Evolutionary conservation across 306 rosid species (phyloP).

Genomic region (Vigna mungo): DNA sequence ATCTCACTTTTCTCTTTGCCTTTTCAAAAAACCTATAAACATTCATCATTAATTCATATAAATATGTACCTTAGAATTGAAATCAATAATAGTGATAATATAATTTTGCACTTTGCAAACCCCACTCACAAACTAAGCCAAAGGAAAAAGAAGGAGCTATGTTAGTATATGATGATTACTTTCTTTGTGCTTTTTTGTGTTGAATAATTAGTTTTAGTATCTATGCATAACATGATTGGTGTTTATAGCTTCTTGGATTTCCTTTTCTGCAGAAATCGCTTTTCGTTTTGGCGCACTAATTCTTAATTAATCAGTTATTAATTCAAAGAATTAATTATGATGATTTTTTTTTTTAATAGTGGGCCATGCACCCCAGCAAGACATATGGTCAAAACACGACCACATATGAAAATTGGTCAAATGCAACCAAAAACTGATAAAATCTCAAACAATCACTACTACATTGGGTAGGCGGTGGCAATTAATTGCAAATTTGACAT

Average conservation of each 20-base stretch:
- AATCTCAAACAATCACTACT: slow-evolving; percentile 51
- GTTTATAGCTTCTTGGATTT: slow-evolving; percentile 51
- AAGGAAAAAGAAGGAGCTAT: neutral
- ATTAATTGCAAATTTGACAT: neutral
- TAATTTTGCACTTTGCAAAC: slow-evolving; percentile 24
- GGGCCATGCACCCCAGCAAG: neutral
- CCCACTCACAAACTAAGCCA: slow-evolving; percentile 12
- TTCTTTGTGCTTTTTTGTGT: neutral
- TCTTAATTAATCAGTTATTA: slow-evolving; percentile 24
- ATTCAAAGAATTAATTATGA: slow-evolving; percentile 1
- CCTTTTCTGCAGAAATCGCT: neutral
- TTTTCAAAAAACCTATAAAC: slow-evolving; percentile 35
- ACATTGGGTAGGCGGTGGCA: slow-evolving; percentile 35
- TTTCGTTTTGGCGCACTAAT: slow-evolving; percentile 8
- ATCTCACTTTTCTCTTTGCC: slow-evolving; percentile 33
- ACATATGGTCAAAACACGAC: slow-evolving; percentile 37
- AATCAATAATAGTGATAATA: neutral
- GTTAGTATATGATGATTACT: neutral
- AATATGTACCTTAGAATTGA: neutral
- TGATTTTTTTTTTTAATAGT: neutral
- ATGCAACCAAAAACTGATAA: slow-evolving; percentile 23
- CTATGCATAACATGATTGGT: slow-evolving; percentile 42
- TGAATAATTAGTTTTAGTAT: neutral
- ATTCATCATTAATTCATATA: slow-evolving; percentile 27
- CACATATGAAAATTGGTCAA: slow-evolving; percentile 44